Base-by-base conservation (phyloP, 179 eudicot genomes). In the Beta macrorhiza region DNA sequence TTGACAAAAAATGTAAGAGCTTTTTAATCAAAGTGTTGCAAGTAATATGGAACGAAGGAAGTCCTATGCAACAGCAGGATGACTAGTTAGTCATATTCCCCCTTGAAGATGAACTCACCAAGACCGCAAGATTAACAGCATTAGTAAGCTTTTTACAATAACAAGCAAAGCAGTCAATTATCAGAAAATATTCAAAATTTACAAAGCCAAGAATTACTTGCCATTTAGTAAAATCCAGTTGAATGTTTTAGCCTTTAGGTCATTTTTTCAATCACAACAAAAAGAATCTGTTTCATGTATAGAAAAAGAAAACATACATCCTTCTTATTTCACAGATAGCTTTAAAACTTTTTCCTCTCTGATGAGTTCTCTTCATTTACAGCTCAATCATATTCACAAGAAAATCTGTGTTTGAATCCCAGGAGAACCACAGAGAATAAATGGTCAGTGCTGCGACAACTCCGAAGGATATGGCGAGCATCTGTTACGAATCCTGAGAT, bases 371-470 rank as follows among this genome's bases (percentile, higher is more conserved):
- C 81, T 75, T 62, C 84, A 68, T 75, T 82, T 82, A 76, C 70
- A 76, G 25, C 52, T 80, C 83, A 85, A 29, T 53, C 70, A 71
- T 82, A 85, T 85, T 71, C 83, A 82, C 87, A 82, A 67, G 67
- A 57, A 79, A 79, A 71, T 55, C 69, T 74, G 59, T 68, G 29
- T 74, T 62, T 74, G 32, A 80, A 32, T 45, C 82, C 59, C 71
- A 47, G 12, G 37, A 75, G 74, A 79, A 73, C 47, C 69, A 51
- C 5, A 47, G 51, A 47, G n/a, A 75, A 78, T 42, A 53, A 29
- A 42, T 11, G 19, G 25, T 84, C 80, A 85, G 80, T 79, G 82
- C 12, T 55, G 81, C 10, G 85, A 79, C 83, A 82, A 7, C 56
- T 62, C 64, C 17, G 85, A 76, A 56, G 80, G 83, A 22, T 75